Conservation (phyloP, 2,329 filamentous ascomycete genomes). For the Coniochaeta pulveracea region DNA sequence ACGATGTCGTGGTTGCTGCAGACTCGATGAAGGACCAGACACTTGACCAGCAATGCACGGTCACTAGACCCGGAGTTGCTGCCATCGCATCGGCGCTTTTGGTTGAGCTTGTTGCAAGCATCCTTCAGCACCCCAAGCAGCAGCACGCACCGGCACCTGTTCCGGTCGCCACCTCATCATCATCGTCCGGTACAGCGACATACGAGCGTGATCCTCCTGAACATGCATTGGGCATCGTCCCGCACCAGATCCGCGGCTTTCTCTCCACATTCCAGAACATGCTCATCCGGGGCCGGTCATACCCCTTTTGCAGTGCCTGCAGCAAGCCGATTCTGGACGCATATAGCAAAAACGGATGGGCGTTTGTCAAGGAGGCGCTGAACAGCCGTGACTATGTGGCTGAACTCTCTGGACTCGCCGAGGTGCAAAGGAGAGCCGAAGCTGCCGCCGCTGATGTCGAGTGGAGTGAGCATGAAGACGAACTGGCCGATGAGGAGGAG, state of each 20-base stretch:
- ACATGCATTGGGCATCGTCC: slow-evolving; percentile 57
- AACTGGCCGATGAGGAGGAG: slow-evolving; percentile 33
- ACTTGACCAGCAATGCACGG: slow-evolving; percentile 94
- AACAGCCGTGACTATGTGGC: slow-evolving; percentile 69
- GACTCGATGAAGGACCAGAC: slow-evolving; percentile 95
- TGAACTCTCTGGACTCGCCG: slow-evolving; percentile 62
- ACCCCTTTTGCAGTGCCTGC: slow-evolving; percentile 74
- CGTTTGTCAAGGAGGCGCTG: slow-evolving; percentile 63
- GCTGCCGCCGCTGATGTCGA: slow-evolving; percentile 42
- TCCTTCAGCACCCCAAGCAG: slow-evolving; percentile 77
- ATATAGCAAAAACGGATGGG: slow-evolving; percentile 61
- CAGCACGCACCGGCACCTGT: slow-evolving; percentile 47
- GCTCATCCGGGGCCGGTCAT: slow-evolving; percentile 61
- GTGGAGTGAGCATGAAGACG: slow-evolving; percentile 45
- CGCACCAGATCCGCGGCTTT: slow-evolving; percentile 73
- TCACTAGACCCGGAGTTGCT: slow-evolving; percentile 85
- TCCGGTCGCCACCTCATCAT: slow-evolving; percentile 14
- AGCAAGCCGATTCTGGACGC: slow-evolving; percentile 57
- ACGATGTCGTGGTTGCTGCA: slow-evolving; percentile 87
- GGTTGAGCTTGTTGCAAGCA: slow-evolving; percentile 78
- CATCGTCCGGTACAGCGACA: slow-evolving; percentile 21
- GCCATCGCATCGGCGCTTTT: slow-evolving; percentile 84
- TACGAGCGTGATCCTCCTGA: slow-evolving; percentile 45
- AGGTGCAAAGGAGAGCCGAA: slow-evolving; percentile 53
- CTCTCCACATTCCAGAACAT: slow-evolving; percentile 64